A percentile compares a stretch with the other conserved stretches of the same genome.
Conservation (phyloP, 2,329 filamentous ascomycete species). For the Monascus ruber region DNA sequence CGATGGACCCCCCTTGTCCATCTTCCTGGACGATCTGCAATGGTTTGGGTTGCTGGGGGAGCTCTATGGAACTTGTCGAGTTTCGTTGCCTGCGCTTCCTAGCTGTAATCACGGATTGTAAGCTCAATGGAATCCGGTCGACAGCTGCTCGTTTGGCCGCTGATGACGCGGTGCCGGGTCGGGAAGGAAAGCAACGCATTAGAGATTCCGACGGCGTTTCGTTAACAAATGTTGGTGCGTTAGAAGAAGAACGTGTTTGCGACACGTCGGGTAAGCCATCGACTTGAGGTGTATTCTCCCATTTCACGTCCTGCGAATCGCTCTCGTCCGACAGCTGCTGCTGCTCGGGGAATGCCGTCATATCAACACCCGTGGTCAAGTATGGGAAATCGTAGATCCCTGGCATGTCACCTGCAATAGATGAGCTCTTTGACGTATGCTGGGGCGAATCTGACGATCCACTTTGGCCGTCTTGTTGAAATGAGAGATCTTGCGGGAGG, state of each 20-base stretch:
- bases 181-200: constrained; percentile 13
- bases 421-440: constrained; percentile 26
- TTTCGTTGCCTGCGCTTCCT: constrained; percentile 27
- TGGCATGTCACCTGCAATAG: constrained; percentile 24
- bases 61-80: constrained; percentile 16
- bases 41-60: constrained; percentile 17
- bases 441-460: constrained; percentile 18
- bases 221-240: constrained; percentile 23
- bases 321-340: constrained; percentile 17
- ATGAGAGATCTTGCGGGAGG: constrained; percentile 7
- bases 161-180: constrained; percentile 13
- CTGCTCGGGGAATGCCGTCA: constrained; percentile 17
- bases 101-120: constrained; percentile 20
- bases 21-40: constrained; percentile 35
- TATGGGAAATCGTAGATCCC: constrained; percentile 22
- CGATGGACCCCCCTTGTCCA: constrained; percentile 30
- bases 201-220: constrained; percentile 20
- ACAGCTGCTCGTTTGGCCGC: constrained; percentile 13
- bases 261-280: constrained; percentile 14
- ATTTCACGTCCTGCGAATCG: constrained; percentile 10
- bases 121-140: constrained; percentile 19
- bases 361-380: constrained; percentile 20
- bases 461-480: constrained; percentile 9
- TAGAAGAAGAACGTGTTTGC: constrained; percentile 15
- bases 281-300: constrained; percentile 18